Conservation (phyloP, 2,329 filamentous ascomycete species). For the Penicillium sp. region DNA sequence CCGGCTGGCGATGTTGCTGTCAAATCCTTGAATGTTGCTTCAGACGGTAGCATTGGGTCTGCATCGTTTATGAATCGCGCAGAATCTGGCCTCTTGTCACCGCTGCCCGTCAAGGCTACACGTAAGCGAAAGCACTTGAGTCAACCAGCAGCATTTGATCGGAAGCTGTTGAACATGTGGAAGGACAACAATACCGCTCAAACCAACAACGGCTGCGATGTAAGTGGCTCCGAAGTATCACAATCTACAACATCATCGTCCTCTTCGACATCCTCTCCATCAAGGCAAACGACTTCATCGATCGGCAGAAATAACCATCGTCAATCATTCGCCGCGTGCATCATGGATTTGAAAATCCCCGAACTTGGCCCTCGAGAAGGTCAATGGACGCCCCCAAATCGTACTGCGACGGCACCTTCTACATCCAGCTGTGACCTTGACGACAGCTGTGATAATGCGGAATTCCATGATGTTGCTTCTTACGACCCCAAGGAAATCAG, state of each 20-base stretch:
- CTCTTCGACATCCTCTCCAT: background rate
- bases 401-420: slow-evolving; percentile 1
- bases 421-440: background rate
- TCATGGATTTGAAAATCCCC: slow-evolving; percentile 34
- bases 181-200: background rate
- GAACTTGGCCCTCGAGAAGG: slow-evolving; percentile 23
- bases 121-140: slow-evolving; percentile 27
- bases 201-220: background rate
- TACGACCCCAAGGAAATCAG: slow-evolving; percentile 16
- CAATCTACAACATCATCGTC: background rate
- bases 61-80: slow-evolving; percentile 17
- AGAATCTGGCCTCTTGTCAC: slow-evolving; percentile 9
- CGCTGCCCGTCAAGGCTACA: slow-evolving; percentile 14
- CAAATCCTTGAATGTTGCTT: slow-evolving; percentile 21
- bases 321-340: slow-evolving; percentile 33
- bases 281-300: slow-evolving; percentile 3
- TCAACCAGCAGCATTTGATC: slow-evolving; percentile 20
- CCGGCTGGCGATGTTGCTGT: slow-evolving; percentile 18
- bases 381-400: slow-evolving; percentile 15
- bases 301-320: slow-evolving; percentile 16
- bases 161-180: slow-evolving; percentile 11
- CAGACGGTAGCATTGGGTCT: slow-evolving; percentile 25
- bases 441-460: background rate
- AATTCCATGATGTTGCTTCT: slow-evolving; percentile 16
- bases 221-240: background rate